Evolutionary conservation across 805 yeast genomes (phyloP).

Genomic region (Candida patagonica): DNA sequence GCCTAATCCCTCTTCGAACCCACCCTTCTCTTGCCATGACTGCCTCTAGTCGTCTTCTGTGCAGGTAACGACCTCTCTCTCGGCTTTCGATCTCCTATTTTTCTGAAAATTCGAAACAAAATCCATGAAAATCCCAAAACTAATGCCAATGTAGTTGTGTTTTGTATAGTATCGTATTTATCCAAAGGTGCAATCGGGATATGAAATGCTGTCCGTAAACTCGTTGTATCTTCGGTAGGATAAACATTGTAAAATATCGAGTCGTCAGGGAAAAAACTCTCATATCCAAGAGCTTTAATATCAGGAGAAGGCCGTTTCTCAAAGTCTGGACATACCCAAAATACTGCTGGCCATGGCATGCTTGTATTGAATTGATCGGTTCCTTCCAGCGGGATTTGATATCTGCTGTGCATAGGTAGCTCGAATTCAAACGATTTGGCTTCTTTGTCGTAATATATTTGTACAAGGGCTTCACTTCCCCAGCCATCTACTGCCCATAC

Average conservation of each 20-base stretch:
- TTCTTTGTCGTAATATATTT: slow-evolving; percentile 21
- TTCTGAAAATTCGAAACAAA: slow-evolving; percentile 11
- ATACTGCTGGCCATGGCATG: slow-evolving; percentile 35
- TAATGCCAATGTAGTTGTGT: slow-evolving; percentile 30
- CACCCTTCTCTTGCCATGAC: no score
- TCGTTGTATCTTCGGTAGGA: slow-evolving; percentile 8
- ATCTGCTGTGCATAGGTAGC: slow-evolving; percentile 44
- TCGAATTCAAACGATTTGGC: slow-evolving; percentile 21
- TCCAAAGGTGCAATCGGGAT: slow-evolving; percentile 37
- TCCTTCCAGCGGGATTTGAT: slow-evolving; percentile 32
- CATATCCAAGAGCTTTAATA: slow-evolving; percentile 34
- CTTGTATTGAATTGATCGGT: slow-evolving; percentile 13
- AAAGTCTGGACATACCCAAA: slow-evolving; percentile 41
- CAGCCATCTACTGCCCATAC: slow-evolving; percentile 36
- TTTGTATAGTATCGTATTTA: slow-evolving; percentile 27
- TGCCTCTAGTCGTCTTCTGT: no score
- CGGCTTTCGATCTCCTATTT: background rate
- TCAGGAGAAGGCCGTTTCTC: slow-evolving; percentile 33
- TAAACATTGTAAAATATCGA: slow-evolving; percentile 34
- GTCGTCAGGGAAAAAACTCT: slow-evolving; percentile 37
- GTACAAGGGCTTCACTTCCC: slow-evolving; percentile 41
- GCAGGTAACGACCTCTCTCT: no score
- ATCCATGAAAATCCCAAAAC: slow-evolving; percentile 29
- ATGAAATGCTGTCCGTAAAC: slow-evolving; percentile 20
- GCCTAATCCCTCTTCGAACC: no score